Evolutionary conservation across 108 stramenopile genomes (phyloP).

Genomic region (Epipyxis sp.): DNA sequence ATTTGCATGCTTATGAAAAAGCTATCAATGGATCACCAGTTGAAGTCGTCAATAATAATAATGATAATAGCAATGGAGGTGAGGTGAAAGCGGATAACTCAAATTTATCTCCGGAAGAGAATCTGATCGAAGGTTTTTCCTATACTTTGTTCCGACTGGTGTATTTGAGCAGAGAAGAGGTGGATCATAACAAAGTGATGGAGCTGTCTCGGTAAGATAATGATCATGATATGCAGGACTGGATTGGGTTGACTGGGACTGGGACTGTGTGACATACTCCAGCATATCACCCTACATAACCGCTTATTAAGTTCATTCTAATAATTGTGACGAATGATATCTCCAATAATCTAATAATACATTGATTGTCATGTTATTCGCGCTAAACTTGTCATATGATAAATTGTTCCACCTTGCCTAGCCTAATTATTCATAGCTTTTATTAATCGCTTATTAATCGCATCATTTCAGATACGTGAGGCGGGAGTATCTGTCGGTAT

Average conservation of each 20-base stretch:
- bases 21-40: background rate
- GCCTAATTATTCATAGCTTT: no score
- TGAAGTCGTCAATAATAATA: background rate
- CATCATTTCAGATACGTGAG: slow-evolving; percentile 8
- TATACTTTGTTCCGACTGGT: background rate
- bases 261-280: background rate
- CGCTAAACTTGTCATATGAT: no score
- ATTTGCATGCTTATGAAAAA: background rate
- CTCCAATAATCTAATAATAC: no score
- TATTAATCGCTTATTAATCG: no score
- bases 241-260: background rate
- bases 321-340: no score
- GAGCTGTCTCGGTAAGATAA: slow-evolving; percentile 17
- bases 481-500: background rate
- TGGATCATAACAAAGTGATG: slow-evolving; percentile 21
- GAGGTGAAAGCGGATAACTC: background rate
- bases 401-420: no score
- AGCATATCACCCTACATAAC: background rate
- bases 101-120: background rate
- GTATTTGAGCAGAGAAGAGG: slow-evolving; percentile 28
- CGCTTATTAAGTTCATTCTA: no score
- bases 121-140: background rate
- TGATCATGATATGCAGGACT: background rate
- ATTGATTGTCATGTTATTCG: no score
- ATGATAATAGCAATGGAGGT: background rate